Conservation (phyloP, 257 asterid species). For the Osmanthus fragrans region DNA sequence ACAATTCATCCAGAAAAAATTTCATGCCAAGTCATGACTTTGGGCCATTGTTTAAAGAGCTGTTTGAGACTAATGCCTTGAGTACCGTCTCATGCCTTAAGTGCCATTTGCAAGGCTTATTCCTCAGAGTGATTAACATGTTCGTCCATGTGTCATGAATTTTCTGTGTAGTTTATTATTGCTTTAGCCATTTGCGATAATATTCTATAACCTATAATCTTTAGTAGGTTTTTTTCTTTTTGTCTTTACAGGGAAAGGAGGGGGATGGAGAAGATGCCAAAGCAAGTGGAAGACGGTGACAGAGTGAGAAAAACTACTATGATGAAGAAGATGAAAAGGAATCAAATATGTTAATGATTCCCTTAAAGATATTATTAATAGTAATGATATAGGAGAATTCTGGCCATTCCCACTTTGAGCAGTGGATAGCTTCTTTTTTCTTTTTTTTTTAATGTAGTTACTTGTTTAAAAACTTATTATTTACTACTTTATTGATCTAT, state of each 20-base stretch:
- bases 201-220: neutral
- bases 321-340: neutral
- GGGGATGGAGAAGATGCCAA: neutral
- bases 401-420: no score
- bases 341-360: neutral
- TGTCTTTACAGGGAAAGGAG: no score
- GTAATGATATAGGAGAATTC: neutral
- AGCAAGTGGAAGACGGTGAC: neutral
- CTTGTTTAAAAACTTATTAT: neutral
- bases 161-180: neutral
- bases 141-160: neutral
- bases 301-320: neutral
- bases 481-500: neutral
- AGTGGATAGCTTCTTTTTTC: neutral
- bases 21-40: neutral
- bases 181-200: neutral
- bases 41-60: neutral
- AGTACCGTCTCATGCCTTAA: neutral
- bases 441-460: neutral
- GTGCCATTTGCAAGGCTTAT: neutral
- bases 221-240: neutral
- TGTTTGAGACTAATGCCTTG: neutral
- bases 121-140: neutral
- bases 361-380: neutral
- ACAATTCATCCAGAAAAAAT: neutral